These are phyloP conservation scores for Hymenoscyphus occultus DNA, from an alignment of 2,329 filamentous ascomycete species.

Conservation along the genomic window DNA sequence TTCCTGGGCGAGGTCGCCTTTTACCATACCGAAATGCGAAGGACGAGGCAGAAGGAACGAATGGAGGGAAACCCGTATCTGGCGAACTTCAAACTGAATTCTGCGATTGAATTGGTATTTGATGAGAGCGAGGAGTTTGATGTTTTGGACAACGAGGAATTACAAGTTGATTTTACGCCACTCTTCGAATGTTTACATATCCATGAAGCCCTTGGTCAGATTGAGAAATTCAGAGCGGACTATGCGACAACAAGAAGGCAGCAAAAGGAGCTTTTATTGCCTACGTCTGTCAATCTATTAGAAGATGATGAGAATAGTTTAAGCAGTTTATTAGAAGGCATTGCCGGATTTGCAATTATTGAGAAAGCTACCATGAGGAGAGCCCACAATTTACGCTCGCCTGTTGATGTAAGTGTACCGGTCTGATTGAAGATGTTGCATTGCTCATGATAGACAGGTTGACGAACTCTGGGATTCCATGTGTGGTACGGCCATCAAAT, in stretches of 20 bases:
- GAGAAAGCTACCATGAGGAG: slow-evolving; percentile 91
- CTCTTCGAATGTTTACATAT: slow-evolving; percentile 95
- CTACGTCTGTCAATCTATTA: slow-evolving; percentile 69
- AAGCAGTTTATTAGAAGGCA: slow-evolving; percentile 88
- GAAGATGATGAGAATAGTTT: slow-evolving; percentile 85
- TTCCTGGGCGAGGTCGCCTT: slow-evolving; percentile 95
- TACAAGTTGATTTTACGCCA: slow-evolving; percentile 91
- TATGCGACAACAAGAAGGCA: slow-evolving; percentile 88
- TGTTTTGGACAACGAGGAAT: slow-evolving; percentile 89
- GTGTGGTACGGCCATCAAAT: slow-evolving; percentile 79
- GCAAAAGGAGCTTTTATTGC: slow-evolving; percentile 88
- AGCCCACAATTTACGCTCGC: slow-evolving; percentile 75
- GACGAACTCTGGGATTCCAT: slow-evolving; percentile 98
- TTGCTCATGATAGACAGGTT: slow-evolving; percentile 53
- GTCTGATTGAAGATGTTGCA: background rate
- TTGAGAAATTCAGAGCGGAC: slow-evolving; percentile 83
- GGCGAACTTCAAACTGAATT: slow-evolving; percentile 85
- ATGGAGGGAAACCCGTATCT: slow-evolving; percentile 73
- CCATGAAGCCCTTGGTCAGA: slow-evolving; percentile 88
- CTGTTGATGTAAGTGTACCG: slow-evolving; percentile 65
- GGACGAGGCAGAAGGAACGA: slow-evolving; percentile 78
- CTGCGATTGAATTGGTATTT: slow-evolving; percentile 89
- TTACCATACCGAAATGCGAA: slow-evolving; percentile 87
- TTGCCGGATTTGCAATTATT: slow-evolving; percentile 94
- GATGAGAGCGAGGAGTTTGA: slow-evolving; percentile 97